phyloP scores from a whole-genome alignment of 495 filamentous ascomycete species.

The Podospora didyma region DNA sequence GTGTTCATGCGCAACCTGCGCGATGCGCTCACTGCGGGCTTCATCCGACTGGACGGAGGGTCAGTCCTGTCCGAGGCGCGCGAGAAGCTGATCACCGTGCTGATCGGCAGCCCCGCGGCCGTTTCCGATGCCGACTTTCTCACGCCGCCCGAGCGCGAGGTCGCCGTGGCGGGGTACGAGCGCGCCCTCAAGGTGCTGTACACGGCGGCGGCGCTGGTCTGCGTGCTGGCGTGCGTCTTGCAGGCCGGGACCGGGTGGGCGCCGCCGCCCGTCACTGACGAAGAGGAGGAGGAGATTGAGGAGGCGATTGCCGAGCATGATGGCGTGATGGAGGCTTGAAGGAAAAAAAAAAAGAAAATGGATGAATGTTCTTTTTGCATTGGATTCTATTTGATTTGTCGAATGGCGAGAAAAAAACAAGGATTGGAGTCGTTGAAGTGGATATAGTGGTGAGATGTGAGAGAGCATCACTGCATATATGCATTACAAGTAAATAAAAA shows the following conservation, averaged over 20 bases:
- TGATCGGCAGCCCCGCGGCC: constrained; percentile 65
- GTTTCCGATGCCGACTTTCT: constrained; percentile 46
- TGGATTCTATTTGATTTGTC: too few species aligned
- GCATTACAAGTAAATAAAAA: too few species aligned
- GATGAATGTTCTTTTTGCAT: too few species aligned
- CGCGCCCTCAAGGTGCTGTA: constrained; percentile 56
- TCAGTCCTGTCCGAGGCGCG: constrained; percentile 32
- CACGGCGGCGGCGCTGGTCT: constrained; percentile 50
- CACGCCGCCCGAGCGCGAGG: constrained; percentile 45
- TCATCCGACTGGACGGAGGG: constrained; percentile 40
- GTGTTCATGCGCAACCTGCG: constrained; percentile 62
- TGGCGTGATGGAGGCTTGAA: constrained; percentile 26
- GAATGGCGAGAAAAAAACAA: too few species aligned
- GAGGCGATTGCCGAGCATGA: constrained; percentile 22
- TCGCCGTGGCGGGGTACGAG: constrained; percentile 64
- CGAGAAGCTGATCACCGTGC: constrained; percentile 53
- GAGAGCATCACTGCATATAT: too few species aligned
- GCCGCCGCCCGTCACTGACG: constrained; percentile 19
- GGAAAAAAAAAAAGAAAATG: too few species aligned
- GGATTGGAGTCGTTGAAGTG: too few species aligned
- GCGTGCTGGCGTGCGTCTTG: constrained; percentile 48
- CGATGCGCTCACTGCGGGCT: constrained; percentile 51
- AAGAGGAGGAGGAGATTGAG: constrained; percentile 28
- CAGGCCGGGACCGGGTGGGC: constrained; percentile 71
- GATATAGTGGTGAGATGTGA: too few species aligned